Percentiles rank a stretch among this genome's conserved stretches.
Conservation (phyloP, 306 rosid genomes). For the Vigna hirtella region DNA sequence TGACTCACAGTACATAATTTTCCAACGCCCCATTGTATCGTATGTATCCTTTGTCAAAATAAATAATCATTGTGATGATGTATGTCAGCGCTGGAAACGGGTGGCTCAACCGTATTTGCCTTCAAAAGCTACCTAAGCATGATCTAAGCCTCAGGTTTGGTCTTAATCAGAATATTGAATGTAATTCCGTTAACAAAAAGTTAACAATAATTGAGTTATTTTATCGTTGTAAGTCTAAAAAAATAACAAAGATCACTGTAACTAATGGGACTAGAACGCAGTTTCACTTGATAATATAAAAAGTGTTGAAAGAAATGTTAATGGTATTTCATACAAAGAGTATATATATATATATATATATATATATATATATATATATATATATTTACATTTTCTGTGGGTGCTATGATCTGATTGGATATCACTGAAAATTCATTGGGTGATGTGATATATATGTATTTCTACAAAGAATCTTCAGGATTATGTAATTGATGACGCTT, state of each 20-base stretch:
- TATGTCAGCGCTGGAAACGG: neutral
- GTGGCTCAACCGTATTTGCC: constrained; percentile 23
- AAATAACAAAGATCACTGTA: neutral
- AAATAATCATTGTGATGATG: constrained; percentile 22
- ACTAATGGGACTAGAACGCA: neutral
- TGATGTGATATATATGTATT: constrained; percentile 26
- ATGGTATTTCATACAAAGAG: constrained; percentile 7
- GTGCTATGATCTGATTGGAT: constrained; percentile 35
- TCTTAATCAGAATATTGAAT: neutral
- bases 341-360: neutral
- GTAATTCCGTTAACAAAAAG: neutral
- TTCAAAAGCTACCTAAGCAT: constrained; percentile 34
- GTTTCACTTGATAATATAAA: neutral
- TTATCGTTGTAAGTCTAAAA: no score
- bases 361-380: no score
- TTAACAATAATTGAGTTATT: neutral
- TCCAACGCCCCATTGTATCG: constrained; percentile 9
- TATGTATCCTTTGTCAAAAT: constrained; percentile 36
- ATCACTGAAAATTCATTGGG: constrained; percentile 42
- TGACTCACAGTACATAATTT: constrained; percentile 32
- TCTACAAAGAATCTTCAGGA: constrained; percentile 47
- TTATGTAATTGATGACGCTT: constrained; percentile 44
- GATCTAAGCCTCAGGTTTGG: constrained; percentile 31
- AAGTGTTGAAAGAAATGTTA: neutral
- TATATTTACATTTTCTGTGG: constrained; percentile 36